These are phyloP conservation scores for Capsella bursapastoris DNA, from an alignment of 345 rosid species.

Conservation along the genomic window DNA sequence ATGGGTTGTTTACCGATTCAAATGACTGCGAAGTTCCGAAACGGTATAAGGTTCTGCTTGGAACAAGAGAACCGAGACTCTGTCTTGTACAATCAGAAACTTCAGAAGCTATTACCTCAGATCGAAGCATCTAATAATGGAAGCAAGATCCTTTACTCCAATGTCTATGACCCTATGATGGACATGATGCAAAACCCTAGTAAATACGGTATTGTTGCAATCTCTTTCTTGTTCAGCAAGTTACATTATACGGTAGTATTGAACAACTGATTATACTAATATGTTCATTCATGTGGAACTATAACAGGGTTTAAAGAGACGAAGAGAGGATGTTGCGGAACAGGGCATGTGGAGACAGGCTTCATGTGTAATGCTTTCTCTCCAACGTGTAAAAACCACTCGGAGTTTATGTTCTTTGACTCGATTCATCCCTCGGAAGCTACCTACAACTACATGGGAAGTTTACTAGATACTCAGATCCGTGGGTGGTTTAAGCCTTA, in stretches of 20 bases:
- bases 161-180: constrained; percentile 6
- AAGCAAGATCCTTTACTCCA: constrained; percentile 2
- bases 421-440: constrained; percentile 7
- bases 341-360: neutral
- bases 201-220: neutral
- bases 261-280: neutral
- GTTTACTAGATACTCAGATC: neutral
- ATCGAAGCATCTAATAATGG: constrained; percentile 4
- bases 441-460: neutral
- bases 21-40: constrained; percentile 2
- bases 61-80: constrained; percentile 6
- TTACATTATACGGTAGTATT: neutral
- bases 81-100: neutral
- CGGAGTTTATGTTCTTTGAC: neutral
- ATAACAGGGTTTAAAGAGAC: constrained; percentile 5
- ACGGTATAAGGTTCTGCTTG: neutral
- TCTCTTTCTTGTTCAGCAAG: neutral
- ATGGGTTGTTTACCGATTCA: constrained; percentile 17
- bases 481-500: neutral
- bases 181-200: constrained; percentile 10
- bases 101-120: neutral
- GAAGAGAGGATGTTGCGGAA: constrained; percentile 10
- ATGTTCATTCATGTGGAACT: neutral
- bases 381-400: neutral
- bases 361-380: constrained; percentile 8